Evolutionary conservation across 495 filamentous ascomycete species (phyloP).

Genomic region (Lophiostoma macrostomum): DNA sequence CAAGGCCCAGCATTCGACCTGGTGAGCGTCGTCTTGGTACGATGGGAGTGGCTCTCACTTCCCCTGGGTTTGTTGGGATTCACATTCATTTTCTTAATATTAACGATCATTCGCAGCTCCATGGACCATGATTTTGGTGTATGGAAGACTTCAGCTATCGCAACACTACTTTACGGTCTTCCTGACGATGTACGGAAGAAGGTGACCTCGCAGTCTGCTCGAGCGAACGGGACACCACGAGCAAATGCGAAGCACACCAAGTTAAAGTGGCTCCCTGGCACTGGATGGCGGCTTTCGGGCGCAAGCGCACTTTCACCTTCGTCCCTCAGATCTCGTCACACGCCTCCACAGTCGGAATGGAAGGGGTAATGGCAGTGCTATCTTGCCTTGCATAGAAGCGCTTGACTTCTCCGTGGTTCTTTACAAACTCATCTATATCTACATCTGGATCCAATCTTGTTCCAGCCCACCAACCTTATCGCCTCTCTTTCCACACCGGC

Average conservation of each 20-base stretch:
- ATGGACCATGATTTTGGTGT: conserved; percentile 16
- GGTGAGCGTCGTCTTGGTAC: conserved; percentile 12
- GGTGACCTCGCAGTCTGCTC: conserved; percentile 5
- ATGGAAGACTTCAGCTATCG: conserved; percentile 29
- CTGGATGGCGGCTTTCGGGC: conserved; percentile 17
- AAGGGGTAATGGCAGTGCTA: no score
- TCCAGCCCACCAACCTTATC: no score
- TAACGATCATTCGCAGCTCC: conserved; percentile 23
- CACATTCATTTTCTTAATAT: conserved; percentile 20
- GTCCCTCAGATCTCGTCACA: not conserved
- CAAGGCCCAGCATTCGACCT: conserved; percentile 16
- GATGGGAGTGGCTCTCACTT: conserved; percentile 25
- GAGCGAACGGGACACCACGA: conserved; percentile 11
- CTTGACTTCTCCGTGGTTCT: no score
- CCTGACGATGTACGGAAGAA: conserved; percentile 17
- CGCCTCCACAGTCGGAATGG: not conserved
- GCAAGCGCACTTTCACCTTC: not conserved
- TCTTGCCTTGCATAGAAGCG: no score
- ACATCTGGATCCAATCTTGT: no score
- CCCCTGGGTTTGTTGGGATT: conserved; percentile 18
- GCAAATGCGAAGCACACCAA: conserved; percentile 18
- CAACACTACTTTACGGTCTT: conserved; percentile 26
- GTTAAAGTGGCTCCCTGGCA: conserved; percentile 17
- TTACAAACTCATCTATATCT: no score
- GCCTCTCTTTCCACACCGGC: no score